Conservation (phyloP, 495 filamentous ascomycete genomes). For the Hyaloscypha hepaticicola region DNA sequence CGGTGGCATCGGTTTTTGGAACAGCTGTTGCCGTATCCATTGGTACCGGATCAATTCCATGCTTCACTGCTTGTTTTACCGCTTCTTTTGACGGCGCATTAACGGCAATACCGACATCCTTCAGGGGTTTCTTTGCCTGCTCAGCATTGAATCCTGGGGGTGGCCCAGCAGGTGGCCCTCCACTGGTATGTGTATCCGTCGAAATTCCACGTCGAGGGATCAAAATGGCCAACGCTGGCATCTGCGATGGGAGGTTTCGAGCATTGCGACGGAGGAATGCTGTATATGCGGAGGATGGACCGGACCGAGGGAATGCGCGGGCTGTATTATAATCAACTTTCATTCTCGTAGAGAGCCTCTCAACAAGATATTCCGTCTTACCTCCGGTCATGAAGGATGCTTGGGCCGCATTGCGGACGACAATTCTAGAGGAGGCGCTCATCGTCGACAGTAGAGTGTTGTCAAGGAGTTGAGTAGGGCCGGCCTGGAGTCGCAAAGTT, state of each 20-base stretch:
- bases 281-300: conserved; percentile 41
- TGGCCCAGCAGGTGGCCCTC: conserved; percentile 59
- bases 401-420: conserved; percentile 58
- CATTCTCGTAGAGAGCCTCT: not conserved
- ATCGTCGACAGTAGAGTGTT: conserved; percentile 37
- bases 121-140: conserved; percentile 83
- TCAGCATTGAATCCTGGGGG: conserved; percentile 94
- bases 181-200: conserved; percentile 68
- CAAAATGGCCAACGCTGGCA: conserved; percentile 63
- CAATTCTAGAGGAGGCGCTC: conserved; percentile 59
- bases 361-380: conserved; percentile 24
- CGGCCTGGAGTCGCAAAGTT: not conserved
- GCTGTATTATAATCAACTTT: conserved; percentile 31
- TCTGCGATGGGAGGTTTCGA: conserved; percentile 56
- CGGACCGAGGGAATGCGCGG: conserved; percentile 39
- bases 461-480: conserved; percentile 7
- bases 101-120: conserved; percentile 43
- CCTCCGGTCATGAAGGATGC: conserved; percentile 51
- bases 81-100: conserved; percentile 39
- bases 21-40: conserved; percentile 34
- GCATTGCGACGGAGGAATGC: conserved; percentile 57
- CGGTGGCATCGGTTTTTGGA: conserved; percentile 45
- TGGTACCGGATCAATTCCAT: conserved; percentile 24
- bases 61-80: conserved; percentile 30
- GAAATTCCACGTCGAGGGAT: conserved; percentile 63